Evolutionary conservation across 441 rosid species (phyloP).

Genomic region (Adansonia rubrostipa): DNA sequence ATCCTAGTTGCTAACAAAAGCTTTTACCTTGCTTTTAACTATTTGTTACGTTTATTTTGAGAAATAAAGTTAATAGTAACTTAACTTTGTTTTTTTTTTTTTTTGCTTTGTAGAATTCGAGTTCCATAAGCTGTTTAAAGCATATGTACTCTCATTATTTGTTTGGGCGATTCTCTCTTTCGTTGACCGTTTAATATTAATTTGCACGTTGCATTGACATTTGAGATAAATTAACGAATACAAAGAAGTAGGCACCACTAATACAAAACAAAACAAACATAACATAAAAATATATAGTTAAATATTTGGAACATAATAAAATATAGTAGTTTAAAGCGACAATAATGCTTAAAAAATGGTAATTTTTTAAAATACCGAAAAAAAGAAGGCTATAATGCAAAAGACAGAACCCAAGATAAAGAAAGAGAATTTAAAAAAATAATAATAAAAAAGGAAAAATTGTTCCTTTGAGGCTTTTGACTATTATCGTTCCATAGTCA

Average conservation of each 20-base stretch:
- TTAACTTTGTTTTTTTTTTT: background rate
- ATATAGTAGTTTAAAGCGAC: background rate
- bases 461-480: slow-evolving; percentile 10
- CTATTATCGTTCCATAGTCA: background rate
- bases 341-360: background rate
- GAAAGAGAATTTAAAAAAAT: background rate
- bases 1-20: too few species aligned
- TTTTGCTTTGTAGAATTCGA: background rate
- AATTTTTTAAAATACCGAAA: background rate
- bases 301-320: background rate
- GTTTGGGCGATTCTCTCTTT: slow-evolving; percentile 4
- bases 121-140: background rate
- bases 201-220: background rate
- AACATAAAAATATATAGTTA: background rate
- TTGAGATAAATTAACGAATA: background rate
- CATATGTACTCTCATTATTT: background rate
- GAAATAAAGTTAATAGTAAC: too few species aligned
- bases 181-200: background rate
- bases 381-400: background rate
- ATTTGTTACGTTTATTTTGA: background rate
- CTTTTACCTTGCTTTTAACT: background rate
- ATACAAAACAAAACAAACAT: too few species aligned
- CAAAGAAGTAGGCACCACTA: background rate
- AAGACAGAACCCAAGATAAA: background rate
- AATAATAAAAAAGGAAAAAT: background rate